Evolutionary conservation across 495 filamentous ascomycete genomes (phyloP), one percentile per base, ranked within the genome.

Genomic region (Lasiosphaeria miniovina): DNA sequence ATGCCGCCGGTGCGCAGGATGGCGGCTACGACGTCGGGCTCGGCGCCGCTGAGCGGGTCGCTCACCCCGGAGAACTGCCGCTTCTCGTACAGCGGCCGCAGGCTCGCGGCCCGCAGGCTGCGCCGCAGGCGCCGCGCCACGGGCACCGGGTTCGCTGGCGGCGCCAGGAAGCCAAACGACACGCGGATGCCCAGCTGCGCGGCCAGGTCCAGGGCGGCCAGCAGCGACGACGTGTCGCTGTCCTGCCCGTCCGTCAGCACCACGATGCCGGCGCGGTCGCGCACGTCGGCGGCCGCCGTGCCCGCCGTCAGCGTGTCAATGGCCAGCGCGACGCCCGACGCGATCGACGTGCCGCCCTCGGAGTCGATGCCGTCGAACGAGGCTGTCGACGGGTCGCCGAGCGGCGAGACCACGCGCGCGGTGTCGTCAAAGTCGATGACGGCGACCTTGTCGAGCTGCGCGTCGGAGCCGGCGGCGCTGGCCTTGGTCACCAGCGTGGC

Each of bases 1-100:
- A 36, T n/a, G 51, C 51, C 51, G 51, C 51, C 51, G 6, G 51
- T 53, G 31, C 36, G 34, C 31, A 53, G 51, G 10, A 53, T 36
- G 3, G 51, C 51, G 24, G 31, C 31, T 0, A 33, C n/a, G 9
- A 53, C 36, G 10, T 53, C 32, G 51, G n/a, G n/a, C 31, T 53
- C 36, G 10, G 51, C 14, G 5, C 24, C 24, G 24, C 24, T 24
- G 24, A 24, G 24, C 24, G 24, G 24, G 24, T 24, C 24, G 24
- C 24, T 24, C 24, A 2, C 24, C 24, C 24, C 24, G 2, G 24
- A 24, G 24, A 24, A 24, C 24, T 24, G 24, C 24, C 24, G 24
- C 24, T 24, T 24, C 24, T 24, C 24, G 24, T 24, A 24, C 24
- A 24, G 24, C 24, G 24, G 24, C 24, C 24, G 24, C 24, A 24